Conservation (phyloP, 768 basidiomycete species). For the Porpolomopsis calyptriformis region DNA sequence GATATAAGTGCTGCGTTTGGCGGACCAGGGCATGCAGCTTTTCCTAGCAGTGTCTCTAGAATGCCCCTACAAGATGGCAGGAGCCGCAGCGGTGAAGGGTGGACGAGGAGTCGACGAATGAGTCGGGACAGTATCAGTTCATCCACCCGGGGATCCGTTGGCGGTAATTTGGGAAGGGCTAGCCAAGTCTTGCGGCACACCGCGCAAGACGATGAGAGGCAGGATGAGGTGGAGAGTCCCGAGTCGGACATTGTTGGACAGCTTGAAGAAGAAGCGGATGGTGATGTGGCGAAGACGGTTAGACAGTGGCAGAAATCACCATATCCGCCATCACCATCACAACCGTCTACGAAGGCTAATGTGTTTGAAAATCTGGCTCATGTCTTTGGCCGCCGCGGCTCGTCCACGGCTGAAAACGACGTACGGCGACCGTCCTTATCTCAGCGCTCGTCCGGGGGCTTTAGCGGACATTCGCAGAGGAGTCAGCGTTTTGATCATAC, state of each 20-base stretch:
- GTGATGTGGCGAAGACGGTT: conserved; percentile 18
- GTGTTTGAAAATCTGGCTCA: conserved; percentile 59
- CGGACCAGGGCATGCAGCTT: conserved; percentile 57
- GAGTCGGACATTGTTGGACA: conserved; percentile 18
- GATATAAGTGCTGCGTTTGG: conserved; percentile 65
- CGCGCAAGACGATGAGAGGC: conserved; percentile 26
- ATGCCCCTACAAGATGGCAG: conserved; percentile 54
- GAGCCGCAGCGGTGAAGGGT: conserved; percentile 48
- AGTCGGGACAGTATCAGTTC: conserved; percentile 38
- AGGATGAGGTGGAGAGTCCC: conserved; percentile 18
- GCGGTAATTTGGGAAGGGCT: conserved; percentile 36
- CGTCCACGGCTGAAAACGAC: conserved; percentile 25
- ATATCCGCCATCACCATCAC: conserved; percentile 31
- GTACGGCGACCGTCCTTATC: conserved; percentile 47
- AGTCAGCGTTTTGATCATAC: conserved; percentile 45
- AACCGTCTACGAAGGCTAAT: conserved; percentile 26
- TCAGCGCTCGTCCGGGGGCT: conserved; percentile 38
- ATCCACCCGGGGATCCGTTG: conserved; percentile 17
- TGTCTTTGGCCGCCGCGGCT: conserved; percentile 48
- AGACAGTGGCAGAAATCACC: conserved; percentile 21
- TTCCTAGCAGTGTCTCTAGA: conserved; percentile 71
- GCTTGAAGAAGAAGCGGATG: conserved; percentile 15
- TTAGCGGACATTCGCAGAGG: conserved; percentile 42
- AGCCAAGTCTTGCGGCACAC: conserved; percentile 35
- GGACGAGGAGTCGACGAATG: conserved; percentile 38